Percentiles rank a stretch among this genome's conserved stretches.
Evolutionary conservation across 176 grass and related monocot genomes (phyloP).

Genomic region (Phoenix roebelenii): DNA sequence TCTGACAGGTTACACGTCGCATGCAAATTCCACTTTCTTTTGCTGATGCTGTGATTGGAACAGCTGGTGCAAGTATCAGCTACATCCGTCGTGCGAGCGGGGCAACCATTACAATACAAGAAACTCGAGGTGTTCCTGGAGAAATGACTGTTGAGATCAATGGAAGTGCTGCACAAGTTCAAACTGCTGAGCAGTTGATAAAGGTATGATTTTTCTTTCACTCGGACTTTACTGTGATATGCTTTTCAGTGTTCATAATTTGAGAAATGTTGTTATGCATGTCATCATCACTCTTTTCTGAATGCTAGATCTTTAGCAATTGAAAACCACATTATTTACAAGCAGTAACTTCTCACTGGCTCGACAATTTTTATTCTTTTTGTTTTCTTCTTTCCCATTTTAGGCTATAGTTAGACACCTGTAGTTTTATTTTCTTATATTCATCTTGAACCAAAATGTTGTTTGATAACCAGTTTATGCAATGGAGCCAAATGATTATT

Average conservation of each 20-base stretch:
- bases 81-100: constrained; percentile 93
- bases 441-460: no score
- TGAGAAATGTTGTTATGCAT: not conserved
- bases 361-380: no score
- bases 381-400: no score
- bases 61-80: constrained; percentile 84
- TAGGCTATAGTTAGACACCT: no score
- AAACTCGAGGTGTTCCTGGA: constrained; percentile 79
- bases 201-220: constrained; percentile 37
- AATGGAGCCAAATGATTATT: no score
- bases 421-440: no score
- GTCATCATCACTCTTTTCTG: no score
- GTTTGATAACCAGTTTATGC: no score
- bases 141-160: constrained; percentile 97
- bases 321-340: no score
- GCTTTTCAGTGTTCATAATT: not conserved
- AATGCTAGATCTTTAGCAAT: no score
- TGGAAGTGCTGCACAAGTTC: constrained; percentile 74
- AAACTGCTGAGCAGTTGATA: constrained; percentile 91
- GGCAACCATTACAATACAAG: constrained; percentile 92
- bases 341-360: no score
- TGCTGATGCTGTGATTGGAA: constrained; percentile 92
- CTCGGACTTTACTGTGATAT: not conserved
- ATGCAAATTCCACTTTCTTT: constrained; percentile 97
- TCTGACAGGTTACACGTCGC: constrained; percentile 54